phyloP scores from a whole-genome alignment of 495 filamentous ascomycete species.

The Apodospora peruviana region DNA sequence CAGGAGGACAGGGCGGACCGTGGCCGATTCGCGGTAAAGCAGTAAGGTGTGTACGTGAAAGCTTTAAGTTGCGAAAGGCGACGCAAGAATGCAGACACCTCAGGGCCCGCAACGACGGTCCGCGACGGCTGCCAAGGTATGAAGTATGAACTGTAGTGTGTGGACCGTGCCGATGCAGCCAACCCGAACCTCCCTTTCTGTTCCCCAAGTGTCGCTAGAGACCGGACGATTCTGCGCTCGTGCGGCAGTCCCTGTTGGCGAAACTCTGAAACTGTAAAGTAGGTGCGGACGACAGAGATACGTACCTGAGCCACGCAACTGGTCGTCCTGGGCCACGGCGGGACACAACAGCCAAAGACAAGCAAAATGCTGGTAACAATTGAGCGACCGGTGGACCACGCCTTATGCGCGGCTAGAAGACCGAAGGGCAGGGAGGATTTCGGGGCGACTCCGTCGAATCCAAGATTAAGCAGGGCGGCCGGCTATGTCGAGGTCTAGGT shows the following conservation, averaged over 20 bases:
- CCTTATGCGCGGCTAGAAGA: background rate
- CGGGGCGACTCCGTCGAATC: too few species aligned
- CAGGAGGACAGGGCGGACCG: background rate
- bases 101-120: too few species aligned
- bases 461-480: too few species aligned
- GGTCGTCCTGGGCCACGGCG: background rate
- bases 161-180: background rate
- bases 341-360: background rate
- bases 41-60: too few species aligned
- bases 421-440: background rate
- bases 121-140: too few species aligned
- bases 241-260: background rate
- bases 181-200: background rate
- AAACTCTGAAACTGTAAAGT: slow-evolving; percentile 2
- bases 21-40: too few species aligned
- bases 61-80: too few species aligned
- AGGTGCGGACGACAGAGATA: background rate
- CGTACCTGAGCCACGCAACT: background rate
- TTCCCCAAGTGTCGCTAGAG: too few species aligned
- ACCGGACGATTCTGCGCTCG: slow-evolving; percentile 1
- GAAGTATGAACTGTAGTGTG: background rate
- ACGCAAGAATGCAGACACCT: too few species aligned
- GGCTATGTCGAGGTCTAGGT: slow-evolving; percentile 1
- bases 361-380: background rate
- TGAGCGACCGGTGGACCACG: background rate